Conservation (phyloP, 805 yeast species). For the Ogataea populi-albae region DNA sequence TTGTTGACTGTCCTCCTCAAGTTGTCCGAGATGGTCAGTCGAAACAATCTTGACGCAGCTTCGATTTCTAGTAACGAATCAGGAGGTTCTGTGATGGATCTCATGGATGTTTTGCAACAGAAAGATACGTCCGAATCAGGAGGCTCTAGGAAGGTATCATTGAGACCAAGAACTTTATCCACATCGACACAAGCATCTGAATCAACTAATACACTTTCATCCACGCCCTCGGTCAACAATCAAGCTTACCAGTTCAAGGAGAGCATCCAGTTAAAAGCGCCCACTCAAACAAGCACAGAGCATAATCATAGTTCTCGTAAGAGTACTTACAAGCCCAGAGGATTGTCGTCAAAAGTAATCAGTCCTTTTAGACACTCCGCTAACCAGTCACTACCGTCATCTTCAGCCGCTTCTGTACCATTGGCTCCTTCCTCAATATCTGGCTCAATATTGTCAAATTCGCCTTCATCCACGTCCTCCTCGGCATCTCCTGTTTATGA, state of each 20-base stretch:
- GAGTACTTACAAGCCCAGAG: conserved; percentile 9
- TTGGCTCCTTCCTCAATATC: not conserved
- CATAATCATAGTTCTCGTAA: conserved; percentile 9
- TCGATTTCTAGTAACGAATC: conserved; percentile 15
- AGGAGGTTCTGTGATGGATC: conserved; percentile 20
- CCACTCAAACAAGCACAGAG: conserved; percentile 1
- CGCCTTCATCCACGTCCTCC: conserved; percentile 1
- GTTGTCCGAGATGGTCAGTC: conserved; percentile 6
- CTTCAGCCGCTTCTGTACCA: conserved; percentile 5
- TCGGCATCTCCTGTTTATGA: not conserved
- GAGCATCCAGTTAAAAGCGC: conserved; percentile 2
- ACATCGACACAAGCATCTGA: conserved; percentile 10
- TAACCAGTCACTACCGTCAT: conserved; percentile 13
- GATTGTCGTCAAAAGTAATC: conserved; percentile 19
- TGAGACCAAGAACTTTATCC: conserved; percentile 5
- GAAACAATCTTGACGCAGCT: conserved; percentile 7
- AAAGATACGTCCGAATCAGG: conserved; percentile 5
- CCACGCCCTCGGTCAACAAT: conserved; percentile 7
- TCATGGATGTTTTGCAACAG: conserved; percentile 25
- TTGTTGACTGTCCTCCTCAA: conserved; percentile 17
- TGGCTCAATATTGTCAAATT: not conserved
- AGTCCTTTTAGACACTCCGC: conserved; percentile 19
- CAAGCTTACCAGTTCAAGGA: conserved; percentile 1
- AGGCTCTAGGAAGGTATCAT: conserved; percentile 1
- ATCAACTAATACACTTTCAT: conserved; percentile 6